Base-by-base conservation (phyloP, 2,329 filamentous ascomycete genomes). In the Aspergillus terreus region DNA sequence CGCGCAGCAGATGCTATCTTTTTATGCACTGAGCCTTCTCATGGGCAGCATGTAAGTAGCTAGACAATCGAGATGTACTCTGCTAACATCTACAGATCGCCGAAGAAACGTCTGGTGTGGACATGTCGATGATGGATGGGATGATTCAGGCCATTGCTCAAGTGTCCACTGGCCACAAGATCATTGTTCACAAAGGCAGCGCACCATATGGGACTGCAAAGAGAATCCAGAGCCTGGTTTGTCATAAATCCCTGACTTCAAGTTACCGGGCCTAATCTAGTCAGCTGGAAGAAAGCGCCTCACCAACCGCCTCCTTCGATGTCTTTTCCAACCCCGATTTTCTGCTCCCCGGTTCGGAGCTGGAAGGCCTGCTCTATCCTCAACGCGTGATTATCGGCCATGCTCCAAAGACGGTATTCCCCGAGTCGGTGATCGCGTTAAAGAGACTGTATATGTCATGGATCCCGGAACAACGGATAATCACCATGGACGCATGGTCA, bases 401-500 rank as follows among this genome's bases (percentile, higher is more conserved):
- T 40, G 51, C 59, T 60, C 53, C 44, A 42, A 54, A 1, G 30
- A 54, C 6, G 54, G 54, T 12, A 53, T 58, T 41, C 59, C 58
- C 53, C 1, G 47, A 49, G 15, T 49, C 55, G 1, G 14, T 61
- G 4, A 54, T 49, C 0, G 57, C 57, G 2, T 25, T 62, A 17
- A 59, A 55, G 33, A 45, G 47, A 6, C 42, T 62, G 4, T 62
- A 62, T 32, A 51, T 44, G 4, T 40, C 59, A 0, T 62, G 54
- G 48, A 41, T 61, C 3, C 41, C 57, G 0, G 53, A 58, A 9
- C 57, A 61, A 7, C 51, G 51, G 11, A 55, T 61, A 10, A 47
- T 61, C 23, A 59, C 58, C 21, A 61, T 61, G 58, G 58, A 61
- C 30, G 58, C 58, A 12, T 61, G 54, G 53, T 59, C 57, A 0